phyloP scores from a whole-genome alignment of 2,329 filamentous ascomycete species.

The Acephala macrosclerotiorum region DNA sequence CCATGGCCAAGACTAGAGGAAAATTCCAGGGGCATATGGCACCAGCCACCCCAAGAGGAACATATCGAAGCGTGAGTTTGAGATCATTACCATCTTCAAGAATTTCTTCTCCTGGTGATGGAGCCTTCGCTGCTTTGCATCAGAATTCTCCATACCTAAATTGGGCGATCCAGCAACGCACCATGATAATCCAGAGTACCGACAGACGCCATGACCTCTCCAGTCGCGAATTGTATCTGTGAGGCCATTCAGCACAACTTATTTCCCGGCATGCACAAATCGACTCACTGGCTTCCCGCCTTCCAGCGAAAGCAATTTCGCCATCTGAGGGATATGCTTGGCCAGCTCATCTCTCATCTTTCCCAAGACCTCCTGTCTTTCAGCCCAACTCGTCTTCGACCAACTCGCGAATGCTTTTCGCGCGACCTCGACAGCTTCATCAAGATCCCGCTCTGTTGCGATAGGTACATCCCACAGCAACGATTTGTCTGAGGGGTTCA shows the following conservation, averaged over 20 bases:
- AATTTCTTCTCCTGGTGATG: conserved; percentile 22
- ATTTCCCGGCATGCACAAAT: conserved; percentile 24
- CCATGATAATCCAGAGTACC: conserved; percentile 25
- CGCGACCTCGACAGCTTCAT: conserved; percentile 44
- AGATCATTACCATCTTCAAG: conserved; percentile 29
- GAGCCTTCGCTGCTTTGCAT: conserved; percentile 9
- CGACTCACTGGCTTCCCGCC: conserved; percentile 58
- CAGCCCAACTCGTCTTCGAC: conserved; percentile 51
- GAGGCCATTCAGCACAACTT: conserved; percentile 50
- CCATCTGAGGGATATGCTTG: conserved; percentile 50
- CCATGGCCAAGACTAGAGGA: conserved; percentile 53
- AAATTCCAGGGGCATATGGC: conserved; percentile 70
- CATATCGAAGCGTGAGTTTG: conserved; percentile 52
- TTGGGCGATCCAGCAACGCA: background rate
- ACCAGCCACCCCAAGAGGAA: conserved; percentile 57
- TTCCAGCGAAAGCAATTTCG: conserved; percentile 54
- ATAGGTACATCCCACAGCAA: conserved; percentile 46
- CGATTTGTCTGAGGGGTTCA: conserved; percentile 34
- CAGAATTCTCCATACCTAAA: background rate
- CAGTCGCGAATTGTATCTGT: conserved; percentile 26
- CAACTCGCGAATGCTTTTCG: conserved; percentile 55
- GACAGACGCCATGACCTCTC: conserved; percentile 19
- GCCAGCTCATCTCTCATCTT: conserved; percentile 23
- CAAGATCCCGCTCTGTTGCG: conserved; percentile 39
- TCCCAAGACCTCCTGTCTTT: conserved; percentile 51